These are phyloP conservation scores for Lasiosphaeria hispida DNA, from an alignment of 495 filamentous ascomycete species.

Conservation along the genomic window DNA sequence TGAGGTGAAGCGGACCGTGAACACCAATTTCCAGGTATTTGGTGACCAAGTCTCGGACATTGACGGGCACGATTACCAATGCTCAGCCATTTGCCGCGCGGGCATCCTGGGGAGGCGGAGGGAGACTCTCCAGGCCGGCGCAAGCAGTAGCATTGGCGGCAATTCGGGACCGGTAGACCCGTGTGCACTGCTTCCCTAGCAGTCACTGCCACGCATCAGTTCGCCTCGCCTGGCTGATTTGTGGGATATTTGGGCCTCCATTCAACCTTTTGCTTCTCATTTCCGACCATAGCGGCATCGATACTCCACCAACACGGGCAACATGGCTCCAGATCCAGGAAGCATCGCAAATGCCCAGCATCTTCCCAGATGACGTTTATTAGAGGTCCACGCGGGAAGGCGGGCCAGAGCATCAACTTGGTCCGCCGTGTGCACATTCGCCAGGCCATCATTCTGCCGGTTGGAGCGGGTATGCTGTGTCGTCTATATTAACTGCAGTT, in stretches of 20 bases:
- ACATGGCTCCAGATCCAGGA: slow-evolving; percentile 20
- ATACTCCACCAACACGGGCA: background rate
- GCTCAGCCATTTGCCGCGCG: background rate
- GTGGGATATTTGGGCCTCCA: slow-evolving; percentile 15
- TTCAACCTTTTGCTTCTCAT: background rate
- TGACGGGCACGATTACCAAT: background rate
- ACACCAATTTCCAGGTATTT: background rate
- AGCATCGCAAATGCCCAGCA: slow-evolving; percentile 1
- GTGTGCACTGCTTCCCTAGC: background rate
- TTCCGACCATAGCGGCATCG: background rate
- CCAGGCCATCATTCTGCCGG: background rate
- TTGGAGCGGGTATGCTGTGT: slow-evolving; percentile 7
- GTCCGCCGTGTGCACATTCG: too few relatives aligned
- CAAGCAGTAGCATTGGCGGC: slow-evolving; percentile 23
- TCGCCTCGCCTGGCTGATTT: slow-evolving; percentile 14
- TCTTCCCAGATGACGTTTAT: too few relatives aligned
- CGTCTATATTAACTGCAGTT: slow-evolving; percentile 25
- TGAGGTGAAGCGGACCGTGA: too few relatives aligned
- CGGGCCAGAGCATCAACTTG: too few relatives aligned
- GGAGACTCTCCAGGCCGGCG: slow-evolving; percentile 20
- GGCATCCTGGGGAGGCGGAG: slow-evolving; percentile 18
- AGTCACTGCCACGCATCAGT: background rate
- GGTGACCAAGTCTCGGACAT: background rate
- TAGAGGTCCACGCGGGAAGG: too few relatives aligned
- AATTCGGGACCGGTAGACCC: slow-evolving; percentile 15